phyloP scores from a whole-genome alignment of 805 yeast species.

The Candida ulmi region DNA sequence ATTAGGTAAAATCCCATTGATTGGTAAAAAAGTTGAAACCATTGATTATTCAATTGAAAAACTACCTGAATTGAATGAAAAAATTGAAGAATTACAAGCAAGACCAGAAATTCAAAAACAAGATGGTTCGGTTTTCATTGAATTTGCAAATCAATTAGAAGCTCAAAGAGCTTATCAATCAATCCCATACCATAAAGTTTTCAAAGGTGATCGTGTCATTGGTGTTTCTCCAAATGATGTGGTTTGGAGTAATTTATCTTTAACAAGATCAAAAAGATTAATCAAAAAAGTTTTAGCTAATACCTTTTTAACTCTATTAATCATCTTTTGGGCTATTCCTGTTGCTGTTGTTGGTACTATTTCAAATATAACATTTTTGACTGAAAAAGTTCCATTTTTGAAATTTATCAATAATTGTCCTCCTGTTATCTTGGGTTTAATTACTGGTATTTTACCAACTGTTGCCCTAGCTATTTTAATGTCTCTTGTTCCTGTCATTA shows the following conservation, averaged over 20 bases:
- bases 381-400: conserved; percentile 66
- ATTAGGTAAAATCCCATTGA: conserved; percentile 52
- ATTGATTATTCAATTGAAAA: conserved; percentile 65
- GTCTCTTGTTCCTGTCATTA: conserved; percentile 81
- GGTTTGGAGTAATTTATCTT: conserved; percentile 72
- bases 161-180: conserved; percentile 87
- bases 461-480: conserved; percentile 74
- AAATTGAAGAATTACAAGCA: conserved; percentile 55
- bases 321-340: conserved; percentile 93
- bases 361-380: conserved; percentile 77
- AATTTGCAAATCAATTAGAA: conserved; percentile 79
- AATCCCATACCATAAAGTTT: conserved; percentile 45
- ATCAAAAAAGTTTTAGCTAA: conserved; percentile 53
- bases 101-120: conserved; percentile 42
- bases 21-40: conserved; percentile 84
- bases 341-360: conserved; percentile 96
- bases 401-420: conserved; percentile 76
- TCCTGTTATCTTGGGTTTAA: conserved; percentile 60
- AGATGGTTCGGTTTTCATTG: conserved; percentile 67
- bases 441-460: conserved; percentile 85
- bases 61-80: conserved; percentile 61
- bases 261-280: conserved; percentile 51
- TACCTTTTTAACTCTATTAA: conserved; percentile 56
- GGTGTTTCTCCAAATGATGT: conserved; percentile 79
- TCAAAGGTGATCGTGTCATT: conserved; percentile 36